Conservation (phyloP, 2,329 filamentous ascomycete species). For the Scedosporium minutisporum region DNA sequence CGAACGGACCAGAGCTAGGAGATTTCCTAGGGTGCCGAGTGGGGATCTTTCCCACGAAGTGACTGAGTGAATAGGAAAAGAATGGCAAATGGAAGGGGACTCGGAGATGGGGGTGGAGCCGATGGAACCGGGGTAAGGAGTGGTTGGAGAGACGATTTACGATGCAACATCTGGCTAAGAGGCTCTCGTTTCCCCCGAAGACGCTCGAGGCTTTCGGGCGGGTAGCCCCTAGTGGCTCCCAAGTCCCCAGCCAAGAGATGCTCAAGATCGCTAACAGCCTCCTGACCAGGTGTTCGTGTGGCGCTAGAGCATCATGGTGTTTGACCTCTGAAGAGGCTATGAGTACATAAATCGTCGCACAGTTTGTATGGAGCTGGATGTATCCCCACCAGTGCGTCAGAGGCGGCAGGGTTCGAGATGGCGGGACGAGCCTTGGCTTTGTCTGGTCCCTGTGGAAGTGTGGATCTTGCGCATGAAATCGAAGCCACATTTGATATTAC, state of each 20-base stretch:
- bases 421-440: background rate
- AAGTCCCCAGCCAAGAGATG: background rate
- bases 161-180: background rate
- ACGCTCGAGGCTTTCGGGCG: background rate
- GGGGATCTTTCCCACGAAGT: background rate
- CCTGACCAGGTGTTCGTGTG: background rate
- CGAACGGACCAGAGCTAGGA: background rate
- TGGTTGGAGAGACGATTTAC: background rate
- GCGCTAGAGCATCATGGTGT: background rate
- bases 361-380: background rate
- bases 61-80: background rate
- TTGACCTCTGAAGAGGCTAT: background rate
- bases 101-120: conserved; percentile 1
- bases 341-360: background rate
- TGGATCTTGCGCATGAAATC: background rate
- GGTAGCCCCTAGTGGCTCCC: background rate
- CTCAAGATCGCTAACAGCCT: background rate
- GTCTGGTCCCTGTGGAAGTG: background rate
- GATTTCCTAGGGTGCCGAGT: background rate
- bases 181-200: background rate
- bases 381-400: background rate
- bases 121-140: background rate
- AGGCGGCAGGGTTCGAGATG: background rate
- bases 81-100: background rate
- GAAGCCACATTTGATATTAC: background rate